Base-by-base conservation (phyloP, 2,329 filamentous ascomycete genomes). In the Atkinsonella texensis region DNA sequence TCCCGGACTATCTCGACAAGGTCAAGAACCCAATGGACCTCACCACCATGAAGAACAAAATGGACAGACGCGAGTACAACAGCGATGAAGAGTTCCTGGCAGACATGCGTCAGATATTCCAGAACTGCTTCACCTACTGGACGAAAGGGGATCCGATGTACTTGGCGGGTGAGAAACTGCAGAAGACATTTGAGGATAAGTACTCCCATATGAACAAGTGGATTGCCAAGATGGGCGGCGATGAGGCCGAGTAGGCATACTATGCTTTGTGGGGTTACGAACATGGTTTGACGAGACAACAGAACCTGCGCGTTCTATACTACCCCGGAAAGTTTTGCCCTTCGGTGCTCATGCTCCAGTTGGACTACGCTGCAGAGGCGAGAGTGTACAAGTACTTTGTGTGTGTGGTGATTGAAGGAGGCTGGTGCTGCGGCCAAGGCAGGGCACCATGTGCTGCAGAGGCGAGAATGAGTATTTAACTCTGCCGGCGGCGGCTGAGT, bases 121-220 rank as follows among this genome's bases (percentile, higher is more conserved):
- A 72, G 28, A 84, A 83, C 62, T 83, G 79, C 63, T 82, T 78
- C 62, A 74, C 72, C n/a, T 84, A 83, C 64, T 83, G 80, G 76
- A 74, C 69, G 46, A 71, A 72, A 54, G 70, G 70, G 28, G 74
- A 79, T 48, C 70, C 71, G 0, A 79, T 83, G 67, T 81, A 73
- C 67, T 60, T 62, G 0, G 71, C 75, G 1, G 79, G 79, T 54
- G 71, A 80, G 64, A 75, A 74, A 55, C 73, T 84, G 48, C 74
- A 83, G 62, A 77, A 75, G 55, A 72, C 70, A 11, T 74, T 79
- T 55, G 78, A 80, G 59, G 74, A 82, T 57, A 82, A 83, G 64
- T 83, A 73, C 58, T 66, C 66, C 0, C 70, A 74, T 53, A 80
- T 83, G 74, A 69, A 74, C 57, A 80, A 80, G 60, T 82, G 77